A percentile compares a stretch with the other conserved stretches of the same genome.
Evolutionary conservation across 345 rosid species (phyloP).

Genomic region (Rhodamnia argentea): DNA sequence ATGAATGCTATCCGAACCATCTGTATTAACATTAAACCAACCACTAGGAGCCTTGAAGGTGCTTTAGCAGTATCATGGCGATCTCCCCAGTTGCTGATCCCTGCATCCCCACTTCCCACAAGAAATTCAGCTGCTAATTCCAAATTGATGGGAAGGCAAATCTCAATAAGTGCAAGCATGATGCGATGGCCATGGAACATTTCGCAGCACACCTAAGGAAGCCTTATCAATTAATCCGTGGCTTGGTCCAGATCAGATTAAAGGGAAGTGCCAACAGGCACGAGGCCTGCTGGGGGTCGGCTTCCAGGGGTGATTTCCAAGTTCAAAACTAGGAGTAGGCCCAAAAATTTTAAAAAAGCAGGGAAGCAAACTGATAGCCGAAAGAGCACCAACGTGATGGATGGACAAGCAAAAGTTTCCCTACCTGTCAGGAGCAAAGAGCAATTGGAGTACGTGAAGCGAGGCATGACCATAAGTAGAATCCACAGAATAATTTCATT

Average conservation of each 20-base stretch:
- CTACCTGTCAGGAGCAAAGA: background rate
- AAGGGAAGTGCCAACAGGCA: background rate
- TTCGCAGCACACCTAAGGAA: background rate
- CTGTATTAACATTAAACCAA: background rate
- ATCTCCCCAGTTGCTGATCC: background rate
- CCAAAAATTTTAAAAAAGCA: too few relatives aligned
- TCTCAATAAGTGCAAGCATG: too few relatives aligned
- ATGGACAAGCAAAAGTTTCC: background rate
- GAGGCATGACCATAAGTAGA: background rate
- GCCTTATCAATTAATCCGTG: background rate
- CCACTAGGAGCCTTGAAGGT: background rate
- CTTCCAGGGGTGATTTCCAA: too few relatives aligned
- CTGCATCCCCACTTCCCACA: background rate
- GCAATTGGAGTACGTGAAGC: background rate
- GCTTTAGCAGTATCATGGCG: background rate
- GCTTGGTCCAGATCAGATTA: background rate
- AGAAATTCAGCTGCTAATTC: background rate
- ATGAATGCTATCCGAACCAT: background rate
- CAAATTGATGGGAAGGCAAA: background rate
- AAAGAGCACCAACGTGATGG: too few relatives aligned
- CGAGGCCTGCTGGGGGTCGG: too few relatives aligned
- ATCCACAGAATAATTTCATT: background rate
- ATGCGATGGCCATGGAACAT: background rate
- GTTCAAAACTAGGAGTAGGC: too few relatives aligned
- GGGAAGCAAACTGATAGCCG: too few relatives aligned